Percentiles rank a stretch among this genome's conserved stretches.
Conservation (phyloP, 768 basidiomycete species). For the Cystobasidium onofrii region DNA sequence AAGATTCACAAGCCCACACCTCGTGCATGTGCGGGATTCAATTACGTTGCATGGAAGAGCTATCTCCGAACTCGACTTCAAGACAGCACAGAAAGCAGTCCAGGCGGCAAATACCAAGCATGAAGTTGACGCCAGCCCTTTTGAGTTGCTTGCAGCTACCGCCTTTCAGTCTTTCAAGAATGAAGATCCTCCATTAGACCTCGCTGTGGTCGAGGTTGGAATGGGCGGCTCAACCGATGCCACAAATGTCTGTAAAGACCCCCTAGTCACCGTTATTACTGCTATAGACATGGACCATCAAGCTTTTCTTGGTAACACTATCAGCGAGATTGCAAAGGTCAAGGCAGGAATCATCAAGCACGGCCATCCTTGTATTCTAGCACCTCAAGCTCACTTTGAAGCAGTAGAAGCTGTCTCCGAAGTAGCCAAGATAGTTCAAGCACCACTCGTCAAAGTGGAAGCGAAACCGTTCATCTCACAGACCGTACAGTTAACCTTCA, state of each 20-base stretch:
- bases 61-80: conserved; percentile 53
- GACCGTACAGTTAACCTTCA: background rate
- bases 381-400: conserved; percentile 52
- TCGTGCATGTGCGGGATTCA: conserved; percentile 65
- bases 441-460: conserved; percentile 47
- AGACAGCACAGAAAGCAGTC: conserved; percentile 49
- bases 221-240: conserved; percentile 90
- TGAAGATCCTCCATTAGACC: conserved; percentile 52
- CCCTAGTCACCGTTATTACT: conserved; percentile 73
- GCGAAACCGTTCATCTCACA: background rate
- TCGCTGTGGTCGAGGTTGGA: conserved; percentile 84
- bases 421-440: conserved; percentile 51
- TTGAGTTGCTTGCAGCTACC: conserved; percentile 76
- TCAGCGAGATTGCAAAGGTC: conserved; percentile 65
- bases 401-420: conserved; percentile 42
- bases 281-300: conserved; percentile 90
- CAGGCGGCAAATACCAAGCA: conserved; percentile 46
- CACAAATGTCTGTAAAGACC: conserved; percentile 72
- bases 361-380: conserved; percentile 58
- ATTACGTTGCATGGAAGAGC: conserved; percentile 61
- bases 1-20: conserved; percentile 86
- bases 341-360: conserved; percentile 68
- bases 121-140: conserved; percentile 56
- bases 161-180: conserved; percentile 64
- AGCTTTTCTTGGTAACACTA: conserved; percentile 69